Evolutionary conservation across 2,329 filamentous ascomycete species (phyloP).

Genomic region (Ascochyta lentis): DNA sequence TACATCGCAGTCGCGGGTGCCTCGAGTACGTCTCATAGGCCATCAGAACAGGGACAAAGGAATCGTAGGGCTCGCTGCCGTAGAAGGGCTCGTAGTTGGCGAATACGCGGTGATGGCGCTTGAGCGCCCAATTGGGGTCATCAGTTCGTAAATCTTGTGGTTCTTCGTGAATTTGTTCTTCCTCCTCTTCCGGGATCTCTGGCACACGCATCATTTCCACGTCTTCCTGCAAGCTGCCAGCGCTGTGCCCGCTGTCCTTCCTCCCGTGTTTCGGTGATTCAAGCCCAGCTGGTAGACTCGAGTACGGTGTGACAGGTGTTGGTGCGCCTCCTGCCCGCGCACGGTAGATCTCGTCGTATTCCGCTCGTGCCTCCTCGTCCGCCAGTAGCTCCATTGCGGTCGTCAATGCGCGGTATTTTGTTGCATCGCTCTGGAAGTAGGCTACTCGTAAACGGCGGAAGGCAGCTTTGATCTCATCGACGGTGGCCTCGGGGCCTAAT

Average conservation of each 20-base stretch:
- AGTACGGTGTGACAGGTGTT: slow-evolving; percentile 14
- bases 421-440: slow-evolving; percentile 38
- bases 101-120: slow-evolving; percentile 24
- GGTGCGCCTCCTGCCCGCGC: slow-evolving; percentile 13
- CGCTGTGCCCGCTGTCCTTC: slow-evolving; percentile 31
- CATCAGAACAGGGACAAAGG: slow-evolving; percentile 33
- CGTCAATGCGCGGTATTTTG: slow-evolving; percentile 41
- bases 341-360: slow-evolving; percentile 37
- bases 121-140: slow-evolving; percentile 38
- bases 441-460: slow-evolving; percentile 36
- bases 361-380: slow-evolving; percentile 34
- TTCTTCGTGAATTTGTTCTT: slow-evolving; percentile 21
- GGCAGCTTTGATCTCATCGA: slow-evolving; percentile 38
- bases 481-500: slow-evolving; percentile 31
- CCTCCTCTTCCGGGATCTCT: slow-evolving; percentile 25
- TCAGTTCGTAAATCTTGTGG: slow-evolving; percentile 17
- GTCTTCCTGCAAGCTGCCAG: slow-evolving; percentile 16
- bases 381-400: slow-evolving; percentile 40
- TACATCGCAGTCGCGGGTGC: slow-evolving; percentile 27
- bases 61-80: slow-evolving; percentile 35
- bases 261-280: slow-evolving; percentile 31
- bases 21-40: slow-evolving; percentile 24
- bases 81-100: slow-evolving; percentile 26
- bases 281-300: slow-evolving; percentile 20
- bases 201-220: neutral